Evolutionary conservation across 345 rosid species (phyloP).

Genomic region (Lumnitzera littorea): DNA sequence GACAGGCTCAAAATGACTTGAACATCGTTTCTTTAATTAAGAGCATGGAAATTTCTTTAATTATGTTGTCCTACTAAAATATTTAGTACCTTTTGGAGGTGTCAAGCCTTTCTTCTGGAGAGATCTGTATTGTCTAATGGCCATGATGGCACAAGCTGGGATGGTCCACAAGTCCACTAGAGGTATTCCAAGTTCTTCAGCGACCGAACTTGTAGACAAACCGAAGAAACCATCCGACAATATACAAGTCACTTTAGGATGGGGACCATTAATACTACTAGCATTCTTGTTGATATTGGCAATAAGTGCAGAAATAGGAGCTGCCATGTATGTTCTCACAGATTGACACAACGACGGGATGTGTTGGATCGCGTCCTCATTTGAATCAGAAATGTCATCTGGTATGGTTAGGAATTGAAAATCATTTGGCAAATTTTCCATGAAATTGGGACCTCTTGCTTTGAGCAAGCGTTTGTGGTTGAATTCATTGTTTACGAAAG

Average conservation of each 20-base stretch:
- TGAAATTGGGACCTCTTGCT: conserved; percentile 2
- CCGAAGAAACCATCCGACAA: conserved; percentile 15
- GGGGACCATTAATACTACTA: background rate
- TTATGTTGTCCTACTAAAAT: background rate
- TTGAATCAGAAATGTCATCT: conserved; percentile 5
- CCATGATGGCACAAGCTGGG: conserved; percentile 12
- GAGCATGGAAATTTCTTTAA: background rate
- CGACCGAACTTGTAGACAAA: conserved; percentile 6
- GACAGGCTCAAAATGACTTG: no score
- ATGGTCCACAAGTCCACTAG: conserved; percentile 1
- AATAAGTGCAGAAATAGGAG: conserved; percentile 9
- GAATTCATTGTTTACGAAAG: conserved; percentile 16
- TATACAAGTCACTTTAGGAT: conserved; percentile 9
- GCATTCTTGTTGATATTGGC: background rate
- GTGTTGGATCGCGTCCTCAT: conserved; percentile 6
- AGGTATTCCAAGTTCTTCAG: conserved; percentile 7
- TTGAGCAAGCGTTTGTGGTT: conserved; percentile 15
- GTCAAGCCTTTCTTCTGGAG: conserved; percentile 12
- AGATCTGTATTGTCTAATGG: background rate
- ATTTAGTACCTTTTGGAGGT: conserved; percentile 17
- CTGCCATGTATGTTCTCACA: background rate
- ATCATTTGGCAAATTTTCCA: background rate
- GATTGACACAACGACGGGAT: conserved; percentile 2
- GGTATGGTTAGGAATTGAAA: conserved; percentile 12
- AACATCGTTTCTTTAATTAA: background rate